phyloP scores from a whole-genome alignment of 805 yeast genomes.

The Cyberlindnera suaveolens region DNA sequence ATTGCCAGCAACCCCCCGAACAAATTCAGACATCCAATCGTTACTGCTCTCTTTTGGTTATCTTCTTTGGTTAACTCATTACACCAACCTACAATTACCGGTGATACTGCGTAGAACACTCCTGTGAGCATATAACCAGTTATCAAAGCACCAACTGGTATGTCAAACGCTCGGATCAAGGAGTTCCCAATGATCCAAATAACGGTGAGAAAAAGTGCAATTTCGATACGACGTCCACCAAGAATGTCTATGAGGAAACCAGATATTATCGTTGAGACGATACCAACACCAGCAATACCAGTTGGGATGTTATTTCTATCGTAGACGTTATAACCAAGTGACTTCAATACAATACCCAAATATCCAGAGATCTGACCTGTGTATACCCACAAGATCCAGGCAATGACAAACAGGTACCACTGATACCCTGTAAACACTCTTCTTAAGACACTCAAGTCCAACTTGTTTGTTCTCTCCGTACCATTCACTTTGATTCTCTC shows the following conservation, averaged over 20 bases:
- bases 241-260: conserved; percentile 15
- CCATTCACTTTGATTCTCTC: conserved; percentile 12
- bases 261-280: conserved; percentile 10
- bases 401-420: conserved; percentile 16
- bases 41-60: conserved; percentile 18
- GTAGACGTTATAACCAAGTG: conserved; percentile 16
- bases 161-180: conserved; percentile 12
- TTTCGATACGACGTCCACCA: conserved; percentile 16
- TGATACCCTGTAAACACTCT: conserved; percentile 16
- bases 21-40: conserved; percentile 18
- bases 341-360: conserved; percentile 16
- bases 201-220: conserved; percentile 3
- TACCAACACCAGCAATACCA: conserved; percentile 14
- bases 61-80: conserved; percentile 21
- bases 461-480: conserved; percentile 11
- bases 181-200: conserved; percentile 13
- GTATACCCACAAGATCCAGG: conserved; percentile 13
- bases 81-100: conserved; percentile 19
- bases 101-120: conserved; percentile 13
- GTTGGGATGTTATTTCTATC: conserved; percentile 21
- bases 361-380: conserved; percentile 8
- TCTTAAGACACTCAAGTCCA: conserved; percentile 11
- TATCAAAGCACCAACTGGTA: conserved; percentile 12
- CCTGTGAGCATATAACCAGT: conserved; percentile 14
- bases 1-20: conserved; percentile 12